phyloP scores from a whole-genome alignment of 305 asterid genomes.

The Ruellia speciosa region DNA sequence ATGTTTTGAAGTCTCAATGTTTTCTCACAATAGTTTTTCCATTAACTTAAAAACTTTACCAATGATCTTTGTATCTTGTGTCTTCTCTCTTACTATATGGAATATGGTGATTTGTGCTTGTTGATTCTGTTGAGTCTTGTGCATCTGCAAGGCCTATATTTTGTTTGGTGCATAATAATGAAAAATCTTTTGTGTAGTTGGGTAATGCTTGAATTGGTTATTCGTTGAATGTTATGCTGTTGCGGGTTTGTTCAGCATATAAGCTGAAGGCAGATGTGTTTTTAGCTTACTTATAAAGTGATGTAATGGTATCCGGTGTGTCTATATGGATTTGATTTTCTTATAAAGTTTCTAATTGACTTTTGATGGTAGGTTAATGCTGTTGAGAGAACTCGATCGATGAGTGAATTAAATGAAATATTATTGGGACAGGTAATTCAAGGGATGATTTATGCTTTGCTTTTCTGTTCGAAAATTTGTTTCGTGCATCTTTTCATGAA shows the following conservation, averaged over 20 bases:
- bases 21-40: not conserved
- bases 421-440: conserved; percentile 83
- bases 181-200: no score
- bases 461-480: not conserved
- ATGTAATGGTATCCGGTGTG: conserved; percentile 8
- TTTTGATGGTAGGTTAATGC: conserved; percentile 72
- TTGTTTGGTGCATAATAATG: not conserved
- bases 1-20: not conserved
- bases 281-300: not conserved
- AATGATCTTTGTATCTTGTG: no score
- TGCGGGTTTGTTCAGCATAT: not conserved
- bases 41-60: not conserved
- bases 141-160: not conserved
- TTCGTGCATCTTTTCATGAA: not conserved
- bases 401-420: conserved; percentile 96
- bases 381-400: conserved; percentile 92
- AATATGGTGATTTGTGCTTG: not conserved
- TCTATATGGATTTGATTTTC: conserved; percentile 12
- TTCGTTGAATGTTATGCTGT: not conserved
- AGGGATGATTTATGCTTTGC: conserved; percentile 5
- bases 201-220: not conserved
- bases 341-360: conserved; percentile 11
- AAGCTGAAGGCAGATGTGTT: not conserved
- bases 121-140: not conserved
- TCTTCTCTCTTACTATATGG: no score